A percentile compares a stretch with the other conserved stretches of the same genome.
These are phyloP conservation scores for Sporothrix euskadiensis DNA, from an alignment of 2,329 filamentous ascomycete species.

Conservation along the genomic window DNA sequence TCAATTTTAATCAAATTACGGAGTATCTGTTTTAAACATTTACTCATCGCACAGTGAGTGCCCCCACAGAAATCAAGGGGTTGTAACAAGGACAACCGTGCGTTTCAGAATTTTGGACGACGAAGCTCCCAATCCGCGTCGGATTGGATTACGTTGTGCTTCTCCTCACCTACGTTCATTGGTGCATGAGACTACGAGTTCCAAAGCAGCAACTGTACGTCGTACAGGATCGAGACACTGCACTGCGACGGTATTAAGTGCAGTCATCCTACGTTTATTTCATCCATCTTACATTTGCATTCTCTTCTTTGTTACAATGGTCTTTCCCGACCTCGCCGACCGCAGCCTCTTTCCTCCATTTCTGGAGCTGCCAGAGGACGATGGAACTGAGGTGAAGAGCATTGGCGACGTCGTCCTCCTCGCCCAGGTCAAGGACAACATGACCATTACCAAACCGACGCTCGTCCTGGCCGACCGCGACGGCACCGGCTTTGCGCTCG, in stretches of 20 bases:
- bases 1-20: background rate
- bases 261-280: background rate
- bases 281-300: background rate
- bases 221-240: background rate
- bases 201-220: slow-evolving; percentile 12
- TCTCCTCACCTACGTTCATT: background rate
- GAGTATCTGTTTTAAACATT: too few relatives aligned
- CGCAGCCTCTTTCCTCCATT: slow-evolving; percentile 42
- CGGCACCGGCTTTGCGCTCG: slow-evolving; percentile 47
- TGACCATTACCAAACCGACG: slow-evolving; percentile 53
- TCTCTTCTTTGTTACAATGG: slow-evolving; percentile 22
- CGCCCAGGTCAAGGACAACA: slow-evolving; percentile 50
- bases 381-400: slow-evolving; percentile 15
- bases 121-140: background rate
- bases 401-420: slow-evolving; percentile 39
- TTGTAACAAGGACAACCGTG: background rate
- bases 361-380: slow-evolving; percentile 36
- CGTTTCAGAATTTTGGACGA: slow-evolving; percentile 24
- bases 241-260: background rate
- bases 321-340: slow-evolving; percentile 41
- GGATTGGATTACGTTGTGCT: background rate
- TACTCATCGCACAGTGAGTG: background rate
- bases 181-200: background rate
- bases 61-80: slow-evolving; percentile 9
- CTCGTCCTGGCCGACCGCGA: slow-evolving; percentile 47